Evolutionary conservation across 495 filamentous ascomycete genomes (phyloP), one percentile per base, ranked within the genome.

Genomic region (Podospora pseudopauciseta): DNA sequence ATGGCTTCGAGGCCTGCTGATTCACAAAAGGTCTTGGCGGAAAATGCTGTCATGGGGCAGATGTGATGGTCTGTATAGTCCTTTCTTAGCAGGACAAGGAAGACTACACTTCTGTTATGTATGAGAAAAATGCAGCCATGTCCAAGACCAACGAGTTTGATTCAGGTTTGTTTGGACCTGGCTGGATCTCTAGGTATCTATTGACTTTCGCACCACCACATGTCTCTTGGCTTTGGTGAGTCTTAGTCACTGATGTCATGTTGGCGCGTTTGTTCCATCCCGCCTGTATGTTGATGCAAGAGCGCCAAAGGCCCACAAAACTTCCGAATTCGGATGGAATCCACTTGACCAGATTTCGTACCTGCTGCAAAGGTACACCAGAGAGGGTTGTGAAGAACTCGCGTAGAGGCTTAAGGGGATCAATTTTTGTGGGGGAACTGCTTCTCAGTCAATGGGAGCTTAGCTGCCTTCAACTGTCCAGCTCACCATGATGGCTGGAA

Each of bases 241-340:
- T 13, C 39, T 49, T 16, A 0, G 39, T 49, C 13, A 7, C 57
- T 67, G 65, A 67, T 67, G 65, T 67, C 65, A 67, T 67, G 57
- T 26, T 55, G 15, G 39, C 16, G n/a, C 27, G 7, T 54, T 56
- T 39, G 44, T 23, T 39, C 5, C 3, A 27, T 15, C 32, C 49
- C 61, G 61, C 61, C 34, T 63, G 61, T 59, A 16, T 4, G 5
- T 49, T 3, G 9, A 49, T 49, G 39, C 39, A 49, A 49, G 39
- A 49, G 39, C 39, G 0, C 7, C 7, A 3, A 32, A 5, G 65
- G 32, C 20, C 65, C 69, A 65, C 58, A 58, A 65, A 59, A 60
- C 16, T 59, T 53, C 64, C 30, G 62, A 67, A 67, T 67, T 53
- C 55, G 44, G 56, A 68, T 68, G 66, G 70, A 61, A 53, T 61